Percentiles rank a stretch among this genome's conserved stretches.
Evolutionary conservation across 495 filamentous ascomycete species (phyloP).

Genomic region (Tuber microsphaerosporum): DNA sequence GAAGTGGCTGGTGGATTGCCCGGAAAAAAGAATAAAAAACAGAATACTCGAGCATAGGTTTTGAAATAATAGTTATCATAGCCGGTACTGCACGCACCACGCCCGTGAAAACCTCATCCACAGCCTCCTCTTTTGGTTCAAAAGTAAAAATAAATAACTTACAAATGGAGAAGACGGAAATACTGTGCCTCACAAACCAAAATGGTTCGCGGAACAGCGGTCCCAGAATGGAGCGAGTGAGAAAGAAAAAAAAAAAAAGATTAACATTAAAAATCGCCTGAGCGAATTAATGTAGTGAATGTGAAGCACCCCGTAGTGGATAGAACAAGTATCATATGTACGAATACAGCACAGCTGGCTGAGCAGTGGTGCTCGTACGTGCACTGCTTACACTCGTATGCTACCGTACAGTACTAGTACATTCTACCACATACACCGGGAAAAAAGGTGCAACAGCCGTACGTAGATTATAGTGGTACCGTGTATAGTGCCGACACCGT

Average conservation of each 20-base stretch:
- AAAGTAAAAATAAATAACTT: constrained; percentile 3
- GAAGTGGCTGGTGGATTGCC: constrained; percentile 17
- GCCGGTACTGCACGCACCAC: not conserved
- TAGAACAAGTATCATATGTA: not conserved
- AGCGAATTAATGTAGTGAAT: not conserved
- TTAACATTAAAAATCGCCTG: not conserved
- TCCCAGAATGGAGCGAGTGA: not conserved
- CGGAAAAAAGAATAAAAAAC: not conserved
- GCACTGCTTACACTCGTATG: not conserved
- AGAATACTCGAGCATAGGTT: not conserved
- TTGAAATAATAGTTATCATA: constrained; percentile 11
- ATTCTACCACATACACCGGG: not conserved
- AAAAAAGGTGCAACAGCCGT: not conserved
- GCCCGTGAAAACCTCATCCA: not conserved
- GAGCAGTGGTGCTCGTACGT: not conserved
- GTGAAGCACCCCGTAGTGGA: not conserved
- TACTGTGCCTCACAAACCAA: not conserved
- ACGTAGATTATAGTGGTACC: not conserved
- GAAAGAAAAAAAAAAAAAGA: not conserved
- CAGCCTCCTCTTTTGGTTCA: not conserved
- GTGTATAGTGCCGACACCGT: too few relatives aligned
- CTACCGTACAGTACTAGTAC: not conserved
- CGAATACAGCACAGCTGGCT: constrained; percentile 2
- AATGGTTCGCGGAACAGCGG: not conserved
- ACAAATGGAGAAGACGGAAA: constrained; percentile 19